Evolutionary conservation across 2,329 filamentous ascomycete genomes (phyloP), one percentile per base, ranked within the genome.

Genomic region (Ilyonectria mors-panacis): DNA sequence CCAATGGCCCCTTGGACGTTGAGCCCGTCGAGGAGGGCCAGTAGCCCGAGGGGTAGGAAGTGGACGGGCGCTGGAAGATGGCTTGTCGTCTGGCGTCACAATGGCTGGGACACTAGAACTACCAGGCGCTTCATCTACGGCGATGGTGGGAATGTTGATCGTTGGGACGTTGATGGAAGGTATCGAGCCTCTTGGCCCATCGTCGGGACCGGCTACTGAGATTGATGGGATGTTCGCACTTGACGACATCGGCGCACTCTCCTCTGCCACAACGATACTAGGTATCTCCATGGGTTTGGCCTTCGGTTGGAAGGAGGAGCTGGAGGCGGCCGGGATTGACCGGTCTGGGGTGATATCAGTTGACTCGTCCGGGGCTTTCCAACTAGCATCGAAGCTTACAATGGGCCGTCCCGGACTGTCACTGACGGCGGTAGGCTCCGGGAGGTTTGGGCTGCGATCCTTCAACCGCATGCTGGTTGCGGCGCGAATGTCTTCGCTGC

Each of bases 351-450:
- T 92, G 84, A 89, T 82, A 89, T 94, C 92, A 86, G 92, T 86
- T 81, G 85, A 85, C 85, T 88, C 85, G 79, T 93, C 90, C 79
- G 88, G 89, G 78, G 90, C 88, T 85, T 90, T 92, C 91, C 94
- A 97, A 79, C 92, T 89, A 77, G 89, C 89, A 82, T 97, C 89
- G 87, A 98, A 98, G 87, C 95, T 98, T 86, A 98, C 95, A 85
- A 98, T 98, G 70, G 95, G 95, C 78, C 95, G 91, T 75, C 94
- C 94, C 75, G 93, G 92, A 78, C 88, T 93, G 83, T 98, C 93
- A 84, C 94, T 98, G 81, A 98, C 95, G 77, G 93, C 92, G 61
- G 93, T 94, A 71, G 95, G 95, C 77, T 92, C 95, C 30, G 95
- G 95, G 69, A 98, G 86, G 78, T 93, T 97, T 64, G 91, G 83